phyloP scores from a whole-genome alignment of 2,329 filamentous ascomycete species.

The Aspergillus sp. region DNA sequence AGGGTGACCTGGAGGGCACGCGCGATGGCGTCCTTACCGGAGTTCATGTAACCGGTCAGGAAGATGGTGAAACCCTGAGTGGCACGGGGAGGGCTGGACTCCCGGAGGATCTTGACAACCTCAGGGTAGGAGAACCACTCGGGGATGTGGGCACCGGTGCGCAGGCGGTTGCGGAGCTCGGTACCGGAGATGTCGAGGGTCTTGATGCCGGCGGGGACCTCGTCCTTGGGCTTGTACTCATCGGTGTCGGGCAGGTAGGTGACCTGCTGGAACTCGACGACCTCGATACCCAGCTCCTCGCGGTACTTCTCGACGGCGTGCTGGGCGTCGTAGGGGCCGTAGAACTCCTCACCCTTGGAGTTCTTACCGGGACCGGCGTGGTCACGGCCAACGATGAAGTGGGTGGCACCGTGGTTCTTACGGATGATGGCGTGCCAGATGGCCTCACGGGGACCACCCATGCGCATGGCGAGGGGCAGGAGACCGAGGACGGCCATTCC shows the following conservation, averaged over 20 bases:
- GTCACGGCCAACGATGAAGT: conserved; percentile 99
- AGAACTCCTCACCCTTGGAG: conserved; percentile 94
- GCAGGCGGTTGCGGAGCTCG: conserved; percentile 87
- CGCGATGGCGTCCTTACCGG: conserved; percentile 93
- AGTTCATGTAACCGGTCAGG: conserved; percentile 95
- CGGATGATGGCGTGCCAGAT: conserved; percentile 99
- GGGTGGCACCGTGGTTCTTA: conserved; percentile 98
- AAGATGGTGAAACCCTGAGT: conserved; percentile 98
- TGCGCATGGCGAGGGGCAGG: conserved; percentile 94
- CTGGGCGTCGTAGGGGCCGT: conserved; percentile 97
- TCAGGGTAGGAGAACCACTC: conserved; percentile 99
- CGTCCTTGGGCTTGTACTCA: conserved; percentile 90
- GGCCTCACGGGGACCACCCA: conserved; percentile 96
- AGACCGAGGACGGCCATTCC: conserved; percentile 97
- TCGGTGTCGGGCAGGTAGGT: conserved; percentile 97
- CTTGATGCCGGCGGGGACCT: conserved; percentile 78
- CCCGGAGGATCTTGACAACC: conserved; percentile 91
- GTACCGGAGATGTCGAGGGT: conserved; percentile 85
- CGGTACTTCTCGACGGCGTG: conserved; percentile 94
- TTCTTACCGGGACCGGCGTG: conserved; percentile 98
- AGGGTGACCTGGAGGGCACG: conserved; percentile 94
- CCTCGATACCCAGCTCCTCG: conserved; percentile 95
- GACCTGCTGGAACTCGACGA: conserved; percentile 99
- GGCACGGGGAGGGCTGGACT: conserved; percentile 88
- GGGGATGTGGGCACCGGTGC: conserved; percentile 89